Base-by-base conservation (phyloP, 176 grass and related monocot species). In the Juncus inflexus region DNA sequence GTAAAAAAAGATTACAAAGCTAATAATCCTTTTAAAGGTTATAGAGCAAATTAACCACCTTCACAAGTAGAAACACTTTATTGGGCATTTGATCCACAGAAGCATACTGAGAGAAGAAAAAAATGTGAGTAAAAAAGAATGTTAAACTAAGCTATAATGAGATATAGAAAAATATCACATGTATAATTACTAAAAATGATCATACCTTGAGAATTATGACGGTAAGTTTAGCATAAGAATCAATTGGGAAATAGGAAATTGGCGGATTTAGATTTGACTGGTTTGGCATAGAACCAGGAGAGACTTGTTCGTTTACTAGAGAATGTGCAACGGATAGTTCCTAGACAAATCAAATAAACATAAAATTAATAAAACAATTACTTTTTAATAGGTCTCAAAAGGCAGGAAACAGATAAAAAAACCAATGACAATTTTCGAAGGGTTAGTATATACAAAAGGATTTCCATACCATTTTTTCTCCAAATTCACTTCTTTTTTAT, bases 171-270 rank as follows among this genome's bases (percentile, higher is more conserved):
- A 15, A 19, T 2, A 19, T 2, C 37, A 6, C 45, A 4, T 35
- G 4, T 28, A 28, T 28, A 70, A 16, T 3, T 60, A 38, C 52
- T 40, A 59, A 11, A 6, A 60, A 58, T 15, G 14, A 71, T 7
- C 67, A 69, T 89, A 97, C 92, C 87, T 97, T 97, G 12, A 97
- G 50, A 64, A 97, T 65, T 47, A 88, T 50, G 52, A 77, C 64
- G 61, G 85, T 78, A 67, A 97, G 92, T 58, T 89, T 96, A 55
- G 87, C 86, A 77, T 86, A 96, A 47, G 87, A 81, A 84, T 91
- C 92, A 70, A 96, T 79, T 14, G 92, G 74, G 75, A 83, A 89
- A 79, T 87, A 97, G 40, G 87, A 83, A 63, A 91, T 68, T 76
- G 87, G 84, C 15, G 62, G 63, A 57, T 89, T 73, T 61, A 74